A percentile compares a stretch with the other conserved stretches of the same genome.
Evolutionary conservation across 192 early-diverging fungal genomes (phyloP).

Genomic region (Coemansia nantahalensis): DNA sequence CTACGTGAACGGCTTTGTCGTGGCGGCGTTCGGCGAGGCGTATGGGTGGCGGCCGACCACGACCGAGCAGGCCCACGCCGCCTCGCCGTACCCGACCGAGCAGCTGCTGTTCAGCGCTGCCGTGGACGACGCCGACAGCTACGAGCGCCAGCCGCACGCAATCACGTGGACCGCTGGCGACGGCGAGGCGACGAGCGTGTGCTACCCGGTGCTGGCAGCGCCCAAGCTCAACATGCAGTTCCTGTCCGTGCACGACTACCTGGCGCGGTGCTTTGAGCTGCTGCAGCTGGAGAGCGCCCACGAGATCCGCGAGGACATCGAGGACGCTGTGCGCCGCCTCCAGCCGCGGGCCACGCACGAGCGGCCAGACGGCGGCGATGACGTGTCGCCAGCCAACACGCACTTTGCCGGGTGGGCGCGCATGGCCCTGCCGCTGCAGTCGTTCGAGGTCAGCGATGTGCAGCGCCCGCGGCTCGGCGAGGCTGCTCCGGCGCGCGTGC

Average conservation of each 20-base stretch:
- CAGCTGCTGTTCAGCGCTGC: slow-evolving; percentile 68
- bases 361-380: not conserved
- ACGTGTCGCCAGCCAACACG: not conserved
- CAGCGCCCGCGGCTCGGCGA: slow-evolving; percentile 48
- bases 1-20: slow-evolving; percentile 54
- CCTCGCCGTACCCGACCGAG: slow-evolving; percentile 42
- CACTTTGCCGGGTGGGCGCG: slow-evolving; percentile 90
- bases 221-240: slow-evolving; percentile 96
- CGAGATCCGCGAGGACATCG: slow-evolving; percentile 83
- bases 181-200: not conserved
- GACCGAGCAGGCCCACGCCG: slow-evolving; percentile 12
- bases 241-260: slow-evolving; percentile 87
- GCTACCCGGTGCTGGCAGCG: slow-evolving; percentile 52
- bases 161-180: slow-evolving; percentile 1
- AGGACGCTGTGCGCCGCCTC: slow-evolving; percentile 82
- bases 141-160: slow-evolving; percentile 51
- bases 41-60: slow-evolving; percentile 5
- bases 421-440: slow-evolving; percentile 77
- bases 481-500: slow-evolving; percentile 67
- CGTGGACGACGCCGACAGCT: slow-evolving; percentile 63
- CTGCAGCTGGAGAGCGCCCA: slow-evolving; percentile 79
- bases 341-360: slow-evolving; percentile 58
- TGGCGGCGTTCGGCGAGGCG: slow-evolving; percentile 42
- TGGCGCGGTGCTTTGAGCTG: slow-evolving; percentile 81
- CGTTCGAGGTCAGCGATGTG: slow-evolving; percentile 72